These are phyloP conservation scores for Paramecium biaurelia DNA, from an alignment of 73 alveolate genomes.

Conservation along the genomic window DNA sequence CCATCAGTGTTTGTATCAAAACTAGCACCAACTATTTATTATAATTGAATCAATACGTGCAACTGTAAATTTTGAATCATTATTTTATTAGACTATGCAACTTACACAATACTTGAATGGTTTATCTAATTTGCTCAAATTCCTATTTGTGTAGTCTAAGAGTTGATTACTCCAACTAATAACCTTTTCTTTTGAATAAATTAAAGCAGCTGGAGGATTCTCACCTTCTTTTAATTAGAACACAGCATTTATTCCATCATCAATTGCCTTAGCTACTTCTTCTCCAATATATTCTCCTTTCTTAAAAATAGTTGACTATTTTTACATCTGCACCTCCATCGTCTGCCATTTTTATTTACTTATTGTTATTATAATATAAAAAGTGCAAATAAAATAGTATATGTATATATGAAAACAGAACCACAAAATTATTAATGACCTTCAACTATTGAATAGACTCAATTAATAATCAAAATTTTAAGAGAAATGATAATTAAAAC, in stretches of 20 bases:
- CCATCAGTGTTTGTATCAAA: slow-evolving; percentile 63
- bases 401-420: not conserved
- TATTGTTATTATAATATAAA: not conserved
- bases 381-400: not conserved
- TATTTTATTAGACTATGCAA: slow-evolving; percentile 68
- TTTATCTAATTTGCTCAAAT: slow-evolving; percentile 70
- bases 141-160: slow-evolving; percentile 74
- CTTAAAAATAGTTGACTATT: not conserved
- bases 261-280: slow-evolving; percentile 59
- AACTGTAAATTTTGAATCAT: slow-evolving; percentile 69
- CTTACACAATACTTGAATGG: slow-evolving; percentile 80
- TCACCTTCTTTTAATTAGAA: slow-evolving; percentile 56
- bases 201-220: slow-evolving; percentile 60
- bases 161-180: slow-evolving; percentile 76
- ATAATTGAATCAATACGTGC: slow-evolving; percentile 40
- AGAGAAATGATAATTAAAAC: not conserved
- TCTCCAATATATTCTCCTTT: slow-evolving; percentile 62
- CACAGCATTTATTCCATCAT: slow-evolving; percentile 48
- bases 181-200: slow-evolving; percentile 77
- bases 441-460: not conserved
- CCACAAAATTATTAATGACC: not conserved
- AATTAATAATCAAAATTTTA: not conserved
- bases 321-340: slow-evolving; percentile 56
- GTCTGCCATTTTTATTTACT: slow-evolving; percentile 7
- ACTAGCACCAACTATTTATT: slow-evolving; percentile 27